A percentile compares a stretch with the other conserved stretches of the same genome.
Conservation (phyloP, 2,329 filamentous ascomycete genomes). For the Colletotrichum navitas region DNA sequence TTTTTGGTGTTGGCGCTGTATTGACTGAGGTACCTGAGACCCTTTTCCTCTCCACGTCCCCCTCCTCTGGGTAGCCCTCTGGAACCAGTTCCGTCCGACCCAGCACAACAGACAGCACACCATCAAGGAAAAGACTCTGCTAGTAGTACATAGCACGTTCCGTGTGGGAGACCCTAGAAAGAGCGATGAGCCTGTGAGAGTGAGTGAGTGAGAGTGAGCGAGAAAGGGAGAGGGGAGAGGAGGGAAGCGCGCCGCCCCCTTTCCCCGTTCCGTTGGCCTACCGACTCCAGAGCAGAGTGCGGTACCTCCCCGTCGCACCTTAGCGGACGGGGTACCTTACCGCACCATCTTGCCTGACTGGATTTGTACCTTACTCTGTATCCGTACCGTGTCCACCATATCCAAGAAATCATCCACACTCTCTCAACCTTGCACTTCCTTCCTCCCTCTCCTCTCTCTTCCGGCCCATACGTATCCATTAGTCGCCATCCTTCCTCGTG, state of each 20-base stretch:
- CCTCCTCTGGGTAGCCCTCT: background rate
- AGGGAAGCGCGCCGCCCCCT: constrained; percentile 16
- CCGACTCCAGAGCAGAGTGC: background rate
- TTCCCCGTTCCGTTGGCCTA: constrained; percentile 14
- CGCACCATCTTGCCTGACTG: constrained; percentile 1
- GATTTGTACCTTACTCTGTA: constrained; percentile 20
- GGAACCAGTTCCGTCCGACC: constrained; percentile 23
- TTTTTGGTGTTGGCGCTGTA: constrained; percentile 14
- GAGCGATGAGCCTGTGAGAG: background rate
- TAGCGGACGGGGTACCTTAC: constrained; percentile 5
- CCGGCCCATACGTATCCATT: constrained; percentile 39
- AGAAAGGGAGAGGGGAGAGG: background rate
- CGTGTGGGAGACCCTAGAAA: background rate
- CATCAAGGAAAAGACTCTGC: constrained; percentile 9
- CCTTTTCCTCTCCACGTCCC: constrained; percentile 21
- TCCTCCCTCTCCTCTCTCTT: constrained; percentile 24
- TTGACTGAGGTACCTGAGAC: constrained; percentile 12
- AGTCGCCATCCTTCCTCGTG: constrained; percentile 32
- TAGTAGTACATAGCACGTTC: background rate
- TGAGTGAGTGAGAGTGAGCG: background rate
- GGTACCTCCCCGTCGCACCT: constrained; percentile 19
- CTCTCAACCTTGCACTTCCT: constrained; percentile 44
- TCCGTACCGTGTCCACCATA: constrained; percentile 36
- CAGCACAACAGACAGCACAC: constrained; percentile 22
- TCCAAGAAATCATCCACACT: constrained; percentile 36